A percentile compares a stretch with the other conserved stretches of the same genome.
Conservation (phyloP, 805 yeast genomes). For the Maudiozyma barnettii region DNA sequence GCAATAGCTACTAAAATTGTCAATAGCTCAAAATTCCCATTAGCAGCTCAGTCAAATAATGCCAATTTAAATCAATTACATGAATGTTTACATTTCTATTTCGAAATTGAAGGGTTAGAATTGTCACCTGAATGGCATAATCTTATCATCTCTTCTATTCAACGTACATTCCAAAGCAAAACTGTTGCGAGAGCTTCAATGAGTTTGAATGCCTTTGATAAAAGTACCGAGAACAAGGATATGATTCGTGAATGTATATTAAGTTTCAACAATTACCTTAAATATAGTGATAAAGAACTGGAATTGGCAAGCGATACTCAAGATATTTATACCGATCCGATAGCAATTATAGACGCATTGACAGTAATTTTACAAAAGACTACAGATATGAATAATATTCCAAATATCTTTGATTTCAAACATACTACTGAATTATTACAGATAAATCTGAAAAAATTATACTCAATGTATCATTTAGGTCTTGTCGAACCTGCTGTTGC, state of each 20-base stretch:
- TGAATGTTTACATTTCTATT: constrained; percentile 22
- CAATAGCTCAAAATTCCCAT: constrained; percentile 33
- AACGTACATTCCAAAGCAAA: constrained; percentile 39
- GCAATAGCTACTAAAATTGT: constrained; percentile 14
- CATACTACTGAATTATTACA: constrained; percentile 6
- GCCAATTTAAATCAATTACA: constrained; percentile 26
- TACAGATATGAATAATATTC: constrained; percentile 7
- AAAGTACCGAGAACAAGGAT: constrained; percentile 8
- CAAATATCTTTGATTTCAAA: constrained; percentile 12
- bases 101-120: constrained; percentile 11
- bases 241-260: constrained; percentile 21
- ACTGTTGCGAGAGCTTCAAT: constrained; percentile 30
- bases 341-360: constrained; percentile 26
- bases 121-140: constrained; percentile 11
- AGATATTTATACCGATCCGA: constrained; percentile 30
- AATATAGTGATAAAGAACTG: constrained; percentile 33
- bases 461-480: constrained; percentile 13
- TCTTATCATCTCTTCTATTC: constrained; percentile 29
- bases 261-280: constrained; percentile 33
- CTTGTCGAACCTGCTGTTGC: constrained; percentile 12
- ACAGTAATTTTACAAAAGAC: constrained; percentile 14
- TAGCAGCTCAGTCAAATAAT: constrained; percentile 32
- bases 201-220: constrained; percentile 15
- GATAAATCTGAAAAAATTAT: constrained; percentile 10
- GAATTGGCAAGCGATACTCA: constrained; percentile 14